Conservation (phyloP, 371 early-diverging fungal species). For the Mortierella sp. region DNA sequence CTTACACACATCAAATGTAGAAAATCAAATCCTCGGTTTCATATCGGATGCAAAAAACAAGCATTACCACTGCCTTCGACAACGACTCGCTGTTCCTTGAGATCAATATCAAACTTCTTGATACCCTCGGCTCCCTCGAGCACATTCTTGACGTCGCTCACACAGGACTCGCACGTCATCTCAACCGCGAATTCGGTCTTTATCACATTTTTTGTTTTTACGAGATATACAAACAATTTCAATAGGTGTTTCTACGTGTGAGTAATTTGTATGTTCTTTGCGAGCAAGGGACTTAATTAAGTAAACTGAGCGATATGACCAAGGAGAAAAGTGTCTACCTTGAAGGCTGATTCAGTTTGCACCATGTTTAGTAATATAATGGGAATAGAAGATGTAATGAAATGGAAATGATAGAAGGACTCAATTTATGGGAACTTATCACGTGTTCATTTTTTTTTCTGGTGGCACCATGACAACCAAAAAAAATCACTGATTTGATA, state of each 20-base stretch:
- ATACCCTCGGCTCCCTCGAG: constrained; percentile 67
- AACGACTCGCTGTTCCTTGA: constrained; percentile 70
- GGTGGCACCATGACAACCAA: too few species aligned
- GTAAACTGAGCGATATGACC: background rate
- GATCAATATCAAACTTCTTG: constrained; percentile 67
- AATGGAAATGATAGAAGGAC: background rate
- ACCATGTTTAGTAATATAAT: constrained; percentile 21
- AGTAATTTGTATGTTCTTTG: too few species aligned
- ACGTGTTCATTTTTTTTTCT: background rate
- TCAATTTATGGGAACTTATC: background rate
- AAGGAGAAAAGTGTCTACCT: constrained; percentile 16
- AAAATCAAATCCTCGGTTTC: background rate
- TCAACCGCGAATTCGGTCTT: constrained; percentile 85
- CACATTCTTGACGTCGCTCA: constrained; percentile 70
- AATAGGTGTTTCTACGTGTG: too few species aligned
- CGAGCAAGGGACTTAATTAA: background rate
- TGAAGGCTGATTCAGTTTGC: constrained; percentile 28
- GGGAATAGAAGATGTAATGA: background rate
- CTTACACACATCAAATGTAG: background rate
- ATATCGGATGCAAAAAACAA: background rate
- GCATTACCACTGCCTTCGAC: constrained; percentile 73
- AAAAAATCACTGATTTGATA: too few species aligned
- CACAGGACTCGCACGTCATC: constrained; percentile 86
- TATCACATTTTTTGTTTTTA: background rate
- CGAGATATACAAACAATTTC: background rate